Evolutionary conservation across 108 stramenopile genomes (phyloP).

Genomic region (Stephanodiscus triporus): DNA sequence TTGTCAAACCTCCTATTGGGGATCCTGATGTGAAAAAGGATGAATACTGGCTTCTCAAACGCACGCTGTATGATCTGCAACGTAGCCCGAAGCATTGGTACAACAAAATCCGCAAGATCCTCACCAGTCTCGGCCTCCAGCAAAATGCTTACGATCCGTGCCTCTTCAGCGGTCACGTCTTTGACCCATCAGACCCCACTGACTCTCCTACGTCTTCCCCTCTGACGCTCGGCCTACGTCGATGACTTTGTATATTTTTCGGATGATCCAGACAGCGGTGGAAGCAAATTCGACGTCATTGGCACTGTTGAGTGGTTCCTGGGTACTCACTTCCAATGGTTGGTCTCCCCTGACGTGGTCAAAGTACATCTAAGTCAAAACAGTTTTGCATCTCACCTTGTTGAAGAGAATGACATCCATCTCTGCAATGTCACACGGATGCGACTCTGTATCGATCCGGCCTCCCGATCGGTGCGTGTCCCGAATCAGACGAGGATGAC

Average conservation of each 20-base stretch:
- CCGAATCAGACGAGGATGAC: neutral
- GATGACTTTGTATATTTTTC: slow-evolving; percentile 23
- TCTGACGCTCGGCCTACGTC: slow-evolving; percentile 11
- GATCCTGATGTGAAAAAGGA: slow-evolving; percentile 15
- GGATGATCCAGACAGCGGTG: neutral
- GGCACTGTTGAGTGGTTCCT: slow-evolving; percentile 19
- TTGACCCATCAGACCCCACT: neutral
- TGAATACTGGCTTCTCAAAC: slow-evolving; percentile 21
- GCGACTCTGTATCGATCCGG: neutral
- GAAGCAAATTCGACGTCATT: slow-evolving; percentile 2
- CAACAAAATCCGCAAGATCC: slow-evolving; percentile 4
- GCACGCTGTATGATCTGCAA: slow-evolving; percentile 30
- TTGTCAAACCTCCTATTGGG: slow-evolving; percentile 9
- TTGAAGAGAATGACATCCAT: neutral
- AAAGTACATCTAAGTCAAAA: slow-evolving; percentile 20
- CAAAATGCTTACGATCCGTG: slow-evolving; percentile 26
- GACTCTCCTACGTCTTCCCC: neutral
- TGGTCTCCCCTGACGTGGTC: neutral
- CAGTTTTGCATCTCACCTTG: slow-evolving; percentile 5
- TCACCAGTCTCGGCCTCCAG: slow-evolving; percentile 16
- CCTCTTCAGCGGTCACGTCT: slow-evolving; percentile 13
- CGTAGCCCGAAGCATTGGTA: slow-evolving; percentile 34
- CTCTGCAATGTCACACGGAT: neutral
- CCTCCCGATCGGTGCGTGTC: neutral
- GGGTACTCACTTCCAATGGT: slow-evolving; percentile 14